phyloP scores from a whole-genome alignment of 23 red algal genomes.

The Agarophyton chilense region DNA sequence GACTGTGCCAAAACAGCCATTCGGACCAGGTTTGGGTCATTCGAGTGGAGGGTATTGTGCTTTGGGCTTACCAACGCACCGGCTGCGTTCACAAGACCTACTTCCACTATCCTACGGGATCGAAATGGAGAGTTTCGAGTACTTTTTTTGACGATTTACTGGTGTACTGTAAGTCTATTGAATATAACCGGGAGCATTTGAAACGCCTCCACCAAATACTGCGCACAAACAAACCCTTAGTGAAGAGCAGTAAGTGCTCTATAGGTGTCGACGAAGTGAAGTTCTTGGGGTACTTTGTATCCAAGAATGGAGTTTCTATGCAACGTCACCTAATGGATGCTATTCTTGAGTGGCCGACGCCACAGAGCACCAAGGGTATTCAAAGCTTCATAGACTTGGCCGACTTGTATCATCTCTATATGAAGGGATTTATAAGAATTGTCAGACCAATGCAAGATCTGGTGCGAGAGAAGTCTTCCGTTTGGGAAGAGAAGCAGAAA shows the following conservation, averaged over 20 bases:
- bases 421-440: constrained; percentile 3
- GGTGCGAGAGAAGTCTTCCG: not conserved
- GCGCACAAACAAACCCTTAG: not conserved
- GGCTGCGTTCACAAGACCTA: not conserved
- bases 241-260: not conserved
- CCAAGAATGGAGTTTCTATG: constrained; percentile 2
- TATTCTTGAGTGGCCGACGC: not conserved
- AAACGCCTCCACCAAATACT: not conserved
- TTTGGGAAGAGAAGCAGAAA: no score
- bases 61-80: constrained; percentile 17
- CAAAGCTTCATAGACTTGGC: constrained; percentile 27
- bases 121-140: constrained; percentile 20
- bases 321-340: not conserved
- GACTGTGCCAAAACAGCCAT: constrained; percentile 5
- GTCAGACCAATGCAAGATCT: not conserved
- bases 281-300: constrained; percentile 4
- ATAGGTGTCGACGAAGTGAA: not conserved
- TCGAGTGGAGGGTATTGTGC: constrained; percentile 38
- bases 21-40: constrained; percentile 9
- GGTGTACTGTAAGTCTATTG: constrained; percentile 17
- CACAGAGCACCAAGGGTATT: not conserved
- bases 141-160: constrained; percentile 31
- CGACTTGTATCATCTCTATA: constrained; percentile 29
- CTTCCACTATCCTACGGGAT: not conserved
- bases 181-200: not conserved